Base-by-base conservation (phyloP, 2,329 filamentous ascomycete species). In the Trichoderma arundinaceum region DNA sequence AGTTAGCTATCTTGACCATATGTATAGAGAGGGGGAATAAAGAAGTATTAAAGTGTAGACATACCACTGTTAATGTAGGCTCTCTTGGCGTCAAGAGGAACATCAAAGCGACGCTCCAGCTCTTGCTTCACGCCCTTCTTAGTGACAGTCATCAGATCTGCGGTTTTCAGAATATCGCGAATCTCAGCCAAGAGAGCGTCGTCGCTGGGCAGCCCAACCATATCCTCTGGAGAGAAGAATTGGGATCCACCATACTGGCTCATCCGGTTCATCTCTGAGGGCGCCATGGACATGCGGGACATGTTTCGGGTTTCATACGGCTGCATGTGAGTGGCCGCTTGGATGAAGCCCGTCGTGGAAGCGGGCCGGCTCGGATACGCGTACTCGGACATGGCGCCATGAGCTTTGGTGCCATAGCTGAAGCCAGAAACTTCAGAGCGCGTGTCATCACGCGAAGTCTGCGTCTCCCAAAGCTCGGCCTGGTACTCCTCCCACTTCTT, bases 401-500 rank as follows among this genome's bases (percentile, higher is more conserved):
- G 84, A 72, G 86, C 90, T 80, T 96, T 96, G 68, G 95, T 99
- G 64, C 88, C 94, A 75, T 98, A 99, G 64, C 92, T 96, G 81
- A 92, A 91, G 66, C 94, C 94, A n/a, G 93, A 97, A 60, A 94
- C 81, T 77, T 97, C 94, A 9, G 93, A 97, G 67, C 86, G 89
- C 28, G 88, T 82, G 75, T 99, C 95, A 70, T 89, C 87, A 73
- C 90, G 90, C n/a, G 91, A 83, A 7, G 87, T 96, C 79, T 96
- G 92, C 1, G 91, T 90, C 75, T 99, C 95, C 95, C 94, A 99
- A 51, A 99, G 88, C 83, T 98, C 95, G 69, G 91, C 91, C 79
- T 99, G 95, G 78, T 98, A 99, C 74, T 99, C 95, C 78, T 99
- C 95, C 95, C 95, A 99, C 84, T 92, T 95, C 89, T 98, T 99